These are phyloP conservation scores for Oryza longistaminata DNA, from an alignment of 176 grass and related monocot genomes.

Conservation along the genomic window DNA sequence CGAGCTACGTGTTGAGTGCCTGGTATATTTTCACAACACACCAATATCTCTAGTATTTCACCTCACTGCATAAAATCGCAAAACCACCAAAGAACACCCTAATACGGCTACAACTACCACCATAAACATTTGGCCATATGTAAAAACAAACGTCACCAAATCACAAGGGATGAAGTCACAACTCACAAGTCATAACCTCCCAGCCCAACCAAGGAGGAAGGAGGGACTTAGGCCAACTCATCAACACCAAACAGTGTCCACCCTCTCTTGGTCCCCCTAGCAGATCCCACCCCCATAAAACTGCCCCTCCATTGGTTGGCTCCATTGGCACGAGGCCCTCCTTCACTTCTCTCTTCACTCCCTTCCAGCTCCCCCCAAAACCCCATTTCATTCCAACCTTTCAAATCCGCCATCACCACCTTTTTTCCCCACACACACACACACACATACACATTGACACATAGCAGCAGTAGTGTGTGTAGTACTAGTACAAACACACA, in stretches of 20 bases:
- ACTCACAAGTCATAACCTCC: background rate
- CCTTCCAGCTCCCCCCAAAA: conserved; percentile 14
- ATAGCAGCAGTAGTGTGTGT: no score
- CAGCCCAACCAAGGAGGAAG: background rate
- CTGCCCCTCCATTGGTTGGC: conserved; percentile 17
- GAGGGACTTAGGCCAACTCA: conserved; percentile 6
- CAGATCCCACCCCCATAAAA: conserved; percentile 57
- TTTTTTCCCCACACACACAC: background rate
- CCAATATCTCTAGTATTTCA: background rate
- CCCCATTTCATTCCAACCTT: conserved; percentile 44
- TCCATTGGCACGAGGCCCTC: conserved; percentile 11
- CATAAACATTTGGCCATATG: background rate
- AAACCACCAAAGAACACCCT: background rate
- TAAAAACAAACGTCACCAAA: background rate
- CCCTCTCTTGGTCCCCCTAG: conserved; percentile 51
- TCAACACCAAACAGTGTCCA: background rate
- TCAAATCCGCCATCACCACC: conserved; percentile 45
- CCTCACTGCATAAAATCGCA: background rate
- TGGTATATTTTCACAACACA: background rate
- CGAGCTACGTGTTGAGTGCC: background rate
- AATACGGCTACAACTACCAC: background rate
- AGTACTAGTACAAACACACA: no score
- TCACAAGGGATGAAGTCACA: background rate
- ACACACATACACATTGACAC: no score
- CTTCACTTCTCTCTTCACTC: background rate